Conservation (phyloP, 768 basidiomycete genomes). For the Suillus lakei region DNA sequence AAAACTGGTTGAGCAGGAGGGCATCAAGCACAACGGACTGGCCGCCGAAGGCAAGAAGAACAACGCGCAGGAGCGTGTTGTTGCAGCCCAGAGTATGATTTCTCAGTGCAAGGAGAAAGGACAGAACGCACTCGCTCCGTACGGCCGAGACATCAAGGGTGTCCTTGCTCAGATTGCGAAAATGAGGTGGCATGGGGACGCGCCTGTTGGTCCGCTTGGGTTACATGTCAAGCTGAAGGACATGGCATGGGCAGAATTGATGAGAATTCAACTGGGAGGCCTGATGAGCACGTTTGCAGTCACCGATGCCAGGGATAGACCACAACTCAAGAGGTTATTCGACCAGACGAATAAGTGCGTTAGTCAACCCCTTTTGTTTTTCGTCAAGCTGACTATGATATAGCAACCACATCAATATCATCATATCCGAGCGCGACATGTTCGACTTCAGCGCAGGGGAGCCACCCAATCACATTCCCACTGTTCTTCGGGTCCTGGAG, state of each 20-base stretch:
- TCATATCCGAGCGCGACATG: constrained; percentile 71
- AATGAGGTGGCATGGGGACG: constrained; percentile 65
- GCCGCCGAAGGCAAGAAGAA: constrained; percentile 37
- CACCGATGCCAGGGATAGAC: constrained; percentile 68
- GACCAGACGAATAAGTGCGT: constrained; percentile 67
- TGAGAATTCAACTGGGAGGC: constrained; percentile 63
- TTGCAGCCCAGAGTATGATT: constrained; percentile 55
- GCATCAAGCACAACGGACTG: constrained; percentile 40
- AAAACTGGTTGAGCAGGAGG: constrained; percentile 34
- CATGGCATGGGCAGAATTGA: constrained; percentile 62
- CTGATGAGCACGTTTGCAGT: constrained; percentile 75
- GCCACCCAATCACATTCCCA: constrained; percentile 61
- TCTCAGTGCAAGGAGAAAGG: constrained; percentile 52
- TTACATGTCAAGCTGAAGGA: constrained; percentile 76
- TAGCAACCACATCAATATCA: constrained; percentile 55
- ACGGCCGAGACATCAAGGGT: constrained; percentile 62
- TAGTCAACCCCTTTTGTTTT: constrained; percentile 22
- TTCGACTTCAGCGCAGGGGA: constrained; percentile 85
- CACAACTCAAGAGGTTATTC: constrained; percentile 58
- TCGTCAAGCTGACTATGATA: not conserved
- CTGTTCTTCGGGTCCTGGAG: constrained; percentile 81
- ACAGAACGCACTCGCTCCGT: constrained; percentile 62
- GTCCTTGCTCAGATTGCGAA: constrained; percentile 58
- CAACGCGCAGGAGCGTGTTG: constrained; percentile 46
- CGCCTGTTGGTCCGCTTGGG: constrained; percentile 83